Percentiles rank a stretch among this genome's conserved stretches.
These are phyloP conservation scores for Noccaea caerulescens DNA, from an alignment of 345 rosid genomes.

Conservation along the genomic window DNA sequence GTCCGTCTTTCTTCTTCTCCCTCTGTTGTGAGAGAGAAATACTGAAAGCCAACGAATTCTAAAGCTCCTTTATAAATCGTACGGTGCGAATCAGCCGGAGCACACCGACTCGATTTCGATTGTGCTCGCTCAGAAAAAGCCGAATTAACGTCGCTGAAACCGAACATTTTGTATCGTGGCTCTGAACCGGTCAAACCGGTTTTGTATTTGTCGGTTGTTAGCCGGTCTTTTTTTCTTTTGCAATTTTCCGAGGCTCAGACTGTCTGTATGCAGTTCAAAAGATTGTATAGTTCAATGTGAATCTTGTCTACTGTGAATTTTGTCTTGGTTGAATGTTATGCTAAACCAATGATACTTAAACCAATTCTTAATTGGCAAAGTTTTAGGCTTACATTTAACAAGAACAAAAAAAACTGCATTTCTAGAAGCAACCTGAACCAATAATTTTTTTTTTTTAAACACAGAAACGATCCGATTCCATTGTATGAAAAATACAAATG, in stretches of 20 bases:
- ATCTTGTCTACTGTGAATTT: too few relatives aligned
- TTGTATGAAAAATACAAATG: conserved; percentile 4
- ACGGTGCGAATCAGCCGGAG: not conserved
- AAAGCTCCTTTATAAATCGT: conserved; percentile 7
- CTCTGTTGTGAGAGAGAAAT: not conserved
- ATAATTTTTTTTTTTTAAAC: not conserved
- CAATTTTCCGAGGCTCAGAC: too few relatives aligned
- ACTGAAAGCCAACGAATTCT: not conserved
- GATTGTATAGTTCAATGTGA: too few relatives aligned
- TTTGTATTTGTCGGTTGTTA: not conserved
- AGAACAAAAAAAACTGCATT: not conserved
- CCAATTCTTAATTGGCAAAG: too few relatives aligned
- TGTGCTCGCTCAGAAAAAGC: not conserved
- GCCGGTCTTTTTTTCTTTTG: too few relatives aligned
- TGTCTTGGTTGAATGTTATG: too few relatives aligned
- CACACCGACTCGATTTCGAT: too few relatives aligned
- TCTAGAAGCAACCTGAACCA: not conserved
- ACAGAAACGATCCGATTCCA: not conserved
- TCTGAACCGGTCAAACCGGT: conserved; percentile 26
- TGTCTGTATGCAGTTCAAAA: too few relatives aligned
- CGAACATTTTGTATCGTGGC: not conserved
- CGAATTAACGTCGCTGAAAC: not conserved
- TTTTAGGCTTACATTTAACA: not conserved
- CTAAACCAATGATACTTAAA: too few relatives aligned
- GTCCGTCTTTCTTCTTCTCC: not conserved